A percentile compares a stretch with the other conserved stretches of the same genome.
Conservation (phyloP, 106 monocot species). For the Dactylorhiza incarnata region DNA sequence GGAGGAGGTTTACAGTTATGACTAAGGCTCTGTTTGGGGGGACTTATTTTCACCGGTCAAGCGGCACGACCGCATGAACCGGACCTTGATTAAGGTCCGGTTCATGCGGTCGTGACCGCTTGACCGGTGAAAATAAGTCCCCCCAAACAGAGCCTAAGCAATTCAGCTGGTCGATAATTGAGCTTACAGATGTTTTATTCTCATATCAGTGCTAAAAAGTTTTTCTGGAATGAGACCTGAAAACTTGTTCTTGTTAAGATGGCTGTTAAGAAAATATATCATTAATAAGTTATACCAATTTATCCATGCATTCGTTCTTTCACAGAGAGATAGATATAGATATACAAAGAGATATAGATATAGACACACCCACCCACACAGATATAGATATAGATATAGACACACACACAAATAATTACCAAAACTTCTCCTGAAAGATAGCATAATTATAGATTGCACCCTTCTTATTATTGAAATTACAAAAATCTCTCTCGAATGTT, state of each 20-base stretch:
- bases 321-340: background rate
- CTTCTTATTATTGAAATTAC: too few species aligned
- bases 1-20: background rate
- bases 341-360: background rate
- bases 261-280: conserved; percentile 21
- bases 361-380: background rate
- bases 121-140: too few species aligned
- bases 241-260: conserved; percentile 27
- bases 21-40: too few species aligned
- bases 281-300: background rate
- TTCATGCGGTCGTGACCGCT: too few species aligned
- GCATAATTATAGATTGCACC: too few species aligned
- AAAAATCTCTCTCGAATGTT: too few species aligned
- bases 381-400: background rate
- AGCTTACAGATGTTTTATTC: conserved; percentile 46
- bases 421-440: too few species aligned
- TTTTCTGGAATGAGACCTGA: conserved; percentile 37
- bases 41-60: too few species aligned
- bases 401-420: too few species aligned
- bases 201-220: conserved; percentile 43
- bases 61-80: too few species aligned
- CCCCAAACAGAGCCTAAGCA: too few species aligned
- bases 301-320: background rate
- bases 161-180: background rate
- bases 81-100: too few species aligned